Percentiles rank a stretch among this genome's conserved stretches.
Conservation (phyloP, 805 yeast species). For the Barnettozyma sp. region DNA sequence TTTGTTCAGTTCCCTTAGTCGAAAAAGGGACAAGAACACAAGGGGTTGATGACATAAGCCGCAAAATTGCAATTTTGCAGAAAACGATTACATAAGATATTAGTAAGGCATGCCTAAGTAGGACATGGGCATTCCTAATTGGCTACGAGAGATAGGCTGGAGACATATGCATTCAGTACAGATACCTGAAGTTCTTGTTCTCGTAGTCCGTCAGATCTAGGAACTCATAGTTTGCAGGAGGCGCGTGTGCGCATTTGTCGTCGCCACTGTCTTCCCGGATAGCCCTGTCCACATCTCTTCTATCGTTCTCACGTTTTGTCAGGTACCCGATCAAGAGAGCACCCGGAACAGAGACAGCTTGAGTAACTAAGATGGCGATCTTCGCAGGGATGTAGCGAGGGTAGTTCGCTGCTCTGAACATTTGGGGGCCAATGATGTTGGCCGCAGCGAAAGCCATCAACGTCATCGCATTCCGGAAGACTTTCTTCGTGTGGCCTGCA, state of each 20-base stretch:
- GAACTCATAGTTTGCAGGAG: slow-evolving; percentile 4
- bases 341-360: slow-evolving; percentile 36
- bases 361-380: slow-evolving; percentile 45
- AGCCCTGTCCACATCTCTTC: too few species aligned
- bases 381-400: slow-evolving; percentile 56
- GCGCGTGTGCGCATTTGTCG: too few species aligned
- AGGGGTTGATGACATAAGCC: too few species aligned
- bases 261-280: too few species aligned
- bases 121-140: not conserved
- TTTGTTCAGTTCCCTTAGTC: too few species aligned
- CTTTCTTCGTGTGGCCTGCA: slow-evolving; percentile 51
- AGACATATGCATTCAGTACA: slow-evolving; percentile 9
- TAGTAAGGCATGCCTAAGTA: not conserved
- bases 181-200: slow-evolving; percentile 8
- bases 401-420: slow-evolving; percentile 40
- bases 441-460: slow-evolving; percentile 49
- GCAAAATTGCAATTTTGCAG: too few species aligned
- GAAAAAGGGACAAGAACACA: too few species aligned
- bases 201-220: slow-evolving; percentile 8
- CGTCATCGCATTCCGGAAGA: slow-evolving; percentile 42
- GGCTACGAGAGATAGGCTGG: too few species aligned
- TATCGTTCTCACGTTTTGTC: slow-evolving; percentile 40
- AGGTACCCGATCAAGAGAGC: slow-evolving; percentile 35
- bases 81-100: not conserved
- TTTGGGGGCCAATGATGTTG: slow-evolving; percentile 54